Evolutionary conservation across 164 flowering plant species (phyloP), one percentile per base, ranked within the genome.

Genomic region (Tetracentron sinense): DNA sequence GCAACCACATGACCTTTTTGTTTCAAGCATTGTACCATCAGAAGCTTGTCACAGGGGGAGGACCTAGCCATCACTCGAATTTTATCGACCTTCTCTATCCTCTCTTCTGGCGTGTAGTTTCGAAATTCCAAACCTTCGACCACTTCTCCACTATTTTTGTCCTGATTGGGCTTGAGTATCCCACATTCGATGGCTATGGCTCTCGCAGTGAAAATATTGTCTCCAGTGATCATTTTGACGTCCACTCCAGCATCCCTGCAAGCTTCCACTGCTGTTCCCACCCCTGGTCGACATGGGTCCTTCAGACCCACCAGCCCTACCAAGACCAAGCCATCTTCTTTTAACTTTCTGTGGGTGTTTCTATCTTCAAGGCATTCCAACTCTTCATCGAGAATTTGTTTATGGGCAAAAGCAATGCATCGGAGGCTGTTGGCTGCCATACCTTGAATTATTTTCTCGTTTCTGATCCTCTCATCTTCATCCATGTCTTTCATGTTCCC

Each of bases 41-140:
- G 54, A 60, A 75, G 84, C 68, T 77, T 77, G 75, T 79, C 81
- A 27, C 70, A 48, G 0, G 81, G 81, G 35, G 83, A 77, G 14
- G 83, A 77, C 61, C 79, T 70, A 4, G 81, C 83, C 83, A 80
- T 77, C 6, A 77, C 81, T 0, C 60, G 31, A 16, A 83, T 79
- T 7, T 38, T 64, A 0, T 77, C 82, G 33, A 78, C 61, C 58
- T 54, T 74, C 12, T 56, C 67, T 62, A 69, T 62, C 70, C 82
- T 64, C 52, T 83, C 74, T 17, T 74, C 75, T 8, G 44, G 58
- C 0, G 83, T 61, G 62, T 65, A 77, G 31, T 64, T 78, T 29
- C 81, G 61, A 20, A 81, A 83, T 42, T 56, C 50, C 5, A 38
- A 66, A 6, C 88, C 83, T 69, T 76, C 82, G 0, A 81, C 61